Evolutionary conservation across 176 grass and related monocot genomes (phyloP).

Genomic region (Lolium perenne): DNA sequence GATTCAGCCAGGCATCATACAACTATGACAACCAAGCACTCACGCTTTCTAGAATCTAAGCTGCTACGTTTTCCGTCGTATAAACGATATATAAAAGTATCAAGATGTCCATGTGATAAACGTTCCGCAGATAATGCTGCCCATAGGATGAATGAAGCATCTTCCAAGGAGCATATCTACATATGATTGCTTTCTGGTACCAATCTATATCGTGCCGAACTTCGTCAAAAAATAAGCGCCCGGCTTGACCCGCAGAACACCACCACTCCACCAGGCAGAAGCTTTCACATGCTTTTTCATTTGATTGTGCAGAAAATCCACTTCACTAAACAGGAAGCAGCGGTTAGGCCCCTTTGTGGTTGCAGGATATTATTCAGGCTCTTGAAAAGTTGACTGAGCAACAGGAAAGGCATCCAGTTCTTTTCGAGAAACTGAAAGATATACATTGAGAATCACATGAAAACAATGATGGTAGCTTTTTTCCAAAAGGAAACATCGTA

Average conservation of each 20-base stretch:
- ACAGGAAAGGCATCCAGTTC: slow-evolving; percentile 16
- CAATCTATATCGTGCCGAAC: slow-evolving; percentile 37
- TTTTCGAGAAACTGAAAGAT: slow-evolving; percentile 15
- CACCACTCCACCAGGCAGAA: background rate
- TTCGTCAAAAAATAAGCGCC: slow-evolving; percentile 10
- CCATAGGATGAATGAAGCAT: slow-evolving; percentile 20
- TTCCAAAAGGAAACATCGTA: background rate
- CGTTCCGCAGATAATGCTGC: slow-evolving; percentile 15
- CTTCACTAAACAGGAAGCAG: background rate
- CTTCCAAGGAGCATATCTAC: slow-evolving; percentile 28
- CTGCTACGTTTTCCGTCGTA: background rate
- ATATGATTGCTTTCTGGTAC: slow-evolving; percentile 11
- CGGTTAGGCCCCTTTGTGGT: background rate
- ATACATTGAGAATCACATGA: background rate
- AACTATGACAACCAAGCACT: too few relatives aligned
- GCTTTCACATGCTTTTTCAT: background rate
- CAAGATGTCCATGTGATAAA: slow-evolving; percentile 39
- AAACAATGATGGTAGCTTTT: slow-evolving; percentile 12
- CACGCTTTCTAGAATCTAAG: background rate
- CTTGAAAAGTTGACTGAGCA: background rate
- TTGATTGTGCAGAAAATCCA: background rate
- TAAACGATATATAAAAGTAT: background rate
- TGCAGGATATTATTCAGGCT: background rate
- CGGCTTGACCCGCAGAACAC: background rate
- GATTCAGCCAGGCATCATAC: too few relatives aligned